These are phyloP conservation scores for Cryomyces antarcticus DNA, from an alignment of 495 filamentous ascomycete genomes.

Conservation along the genomic window DNA sequence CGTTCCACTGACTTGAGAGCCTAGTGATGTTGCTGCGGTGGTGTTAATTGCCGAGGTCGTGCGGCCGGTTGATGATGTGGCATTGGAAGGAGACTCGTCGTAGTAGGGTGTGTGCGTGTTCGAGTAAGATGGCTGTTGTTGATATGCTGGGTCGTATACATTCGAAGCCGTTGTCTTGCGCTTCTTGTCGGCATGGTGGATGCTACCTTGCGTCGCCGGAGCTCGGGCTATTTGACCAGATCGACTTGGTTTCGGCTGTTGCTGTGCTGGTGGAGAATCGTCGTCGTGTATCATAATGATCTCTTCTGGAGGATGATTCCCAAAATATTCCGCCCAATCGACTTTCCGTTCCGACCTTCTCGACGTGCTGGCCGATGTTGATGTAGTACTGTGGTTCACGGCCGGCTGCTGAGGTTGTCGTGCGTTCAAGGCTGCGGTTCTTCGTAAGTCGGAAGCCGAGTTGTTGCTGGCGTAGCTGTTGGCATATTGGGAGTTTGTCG, in stretches of 20 bases:
- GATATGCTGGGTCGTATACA: slow-evolving; percentile 43
- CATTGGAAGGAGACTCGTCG: slow-evolving; percentile 43
- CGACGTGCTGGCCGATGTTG: slow-evolving; percentile 1
- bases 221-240: slow-evolving; percentile 2
- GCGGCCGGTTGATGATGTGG: slow-evolving; percentile 67
- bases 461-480: slow-evolving; percentile 12
- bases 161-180: slow-evolving; percentile 40
- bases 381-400: slow-evolving; percentile 1
- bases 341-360: slow-evolving; percentile 13
- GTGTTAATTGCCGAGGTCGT: slow-evolving; percentile 62
- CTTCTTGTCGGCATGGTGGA: slow-evolving; percentile 41
- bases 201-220: slow-evolving; percentile 16
- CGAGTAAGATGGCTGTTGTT: slow-evolving; percentile 42
- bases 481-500: slow-evolving; percentile 10
- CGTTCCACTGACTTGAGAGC: slow-evolving; percentile 38
- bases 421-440: slow-evolving; percentile 11
- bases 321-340: slow-evolving; percentile 82
- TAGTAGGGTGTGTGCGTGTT: slow-evolving; percentile 49
- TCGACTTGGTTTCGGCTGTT: slow-evolving; percentile 1
- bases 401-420: slow-evolving; percentile 5
- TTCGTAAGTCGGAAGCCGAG: slow-evolving; percentile 13
- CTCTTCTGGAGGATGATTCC: slow-evolving; percentile 80
- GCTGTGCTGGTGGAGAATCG: slow-evolving; percentile 42
- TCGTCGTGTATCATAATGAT: slow-evolving; percentile 83
- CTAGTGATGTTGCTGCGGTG: slow-evolving; percentile 77